These are phyloP conservation scores for Petasospora fabianii DNA, from an alignment of 1,139 yeast species.

Conservation along the genomic window DNA sequence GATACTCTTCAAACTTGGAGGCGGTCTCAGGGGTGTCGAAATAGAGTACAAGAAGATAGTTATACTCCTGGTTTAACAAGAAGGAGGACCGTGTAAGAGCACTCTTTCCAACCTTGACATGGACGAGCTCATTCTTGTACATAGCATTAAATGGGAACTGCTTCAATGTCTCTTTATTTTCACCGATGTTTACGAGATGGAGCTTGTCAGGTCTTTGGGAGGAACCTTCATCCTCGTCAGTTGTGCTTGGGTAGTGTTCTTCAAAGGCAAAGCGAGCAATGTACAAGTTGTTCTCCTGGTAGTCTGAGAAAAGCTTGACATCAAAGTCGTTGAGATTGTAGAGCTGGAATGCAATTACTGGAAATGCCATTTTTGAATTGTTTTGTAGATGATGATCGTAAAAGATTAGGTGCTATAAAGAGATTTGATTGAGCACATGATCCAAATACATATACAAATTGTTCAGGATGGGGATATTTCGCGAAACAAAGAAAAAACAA, in stretches of 20 bases:
- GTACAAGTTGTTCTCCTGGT: conserved; percentile 22
- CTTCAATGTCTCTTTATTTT: conserved; percentile 12
- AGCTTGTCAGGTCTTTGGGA: conserved; percentile 22
- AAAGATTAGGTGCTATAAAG: too few relatives aligned
- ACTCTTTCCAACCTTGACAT: conserved; percentile 12
- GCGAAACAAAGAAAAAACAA: too few relatives aligned
- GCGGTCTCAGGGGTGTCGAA: conserved; percentile 11
- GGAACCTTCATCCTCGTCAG: conserved; percentile 22
- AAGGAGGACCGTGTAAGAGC: conserved; percentile 11
- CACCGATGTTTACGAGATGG: conserved; percentile 4
- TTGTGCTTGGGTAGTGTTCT: conserved; percentile 15
- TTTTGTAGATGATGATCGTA: too few relatives aligned
- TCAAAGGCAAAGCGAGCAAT: conserved; percentile 19
- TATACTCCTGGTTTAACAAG: conserved; percentile 22
- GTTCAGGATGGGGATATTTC: too few relatives aligned
- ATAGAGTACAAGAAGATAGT: conserved; percentile 22
- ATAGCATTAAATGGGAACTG: conserved; percentile 23
- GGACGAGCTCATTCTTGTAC: conserved; percentile 16
- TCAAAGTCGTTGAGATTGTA: conserved; percentile 25
- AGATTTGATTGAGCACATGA: too few relatives aligned
- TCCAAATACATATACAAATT: too few relatives aligned
- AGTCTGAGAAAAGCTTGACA: conserved; percentile 20
- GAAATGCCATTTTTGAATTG: conserved; percentile 1
- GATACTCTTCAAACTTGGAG: conserved; percentile 6
- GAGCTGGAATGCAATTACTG: conserved; percentile 20